phyloP scores from a whole-genome alignment of 2,329 filamentous ascomycete species.

The Ceratocystis cacaofunesta region DNA sequence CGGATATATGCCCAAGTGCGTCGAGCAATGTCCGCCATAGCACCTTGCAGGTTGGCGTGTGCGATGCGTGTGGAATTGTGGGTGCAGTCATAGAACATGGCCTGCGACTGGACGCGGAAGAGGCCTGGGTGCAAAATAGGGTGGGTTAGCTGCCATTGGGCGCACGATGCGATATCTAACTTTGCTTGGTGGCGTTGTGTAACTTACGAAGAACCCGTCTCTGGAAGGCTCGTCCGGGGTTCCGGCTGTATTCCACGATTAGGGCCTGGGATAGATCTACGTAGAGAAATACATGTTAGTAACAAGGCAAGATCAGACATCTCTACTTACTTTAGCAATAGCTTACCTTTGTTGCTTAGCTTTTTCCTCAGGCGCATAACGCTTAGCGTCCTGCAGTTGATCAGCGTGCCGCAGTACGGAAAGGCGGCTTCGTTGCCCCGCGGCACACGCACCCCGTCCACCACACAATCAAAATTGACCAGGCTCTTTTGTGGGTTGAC shows the following conservation, averaged over 20 bases:
- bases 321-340: neutral
- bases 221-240: constrained; percentile 63
- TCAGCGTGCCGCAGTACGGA: constrained; percentile 73
- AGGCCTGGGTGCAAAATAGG: constrained; percentile 30
- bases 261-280: constrained; percentile 48
- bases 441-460: constrained; percentile 39
- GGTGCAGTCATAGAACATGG: constrained; percentile 66
- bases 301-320: neutral
- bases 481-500: constrained; percentile 69
- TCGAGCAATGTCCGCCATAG: constrained; percentile 62
- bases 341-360: constrained; percentile 35
- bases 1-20: constrained; percentile 52
- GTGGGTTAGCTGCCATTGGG: neutral
- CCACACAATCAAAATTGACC: constrained; percentile 59
- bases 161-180: too few relatives aligned
- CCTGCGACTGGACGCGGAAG: constrained; percentile 74
- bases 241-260: constrained; percentile 60
- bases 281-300: neutral
- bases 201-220: constrained; percentile 57
- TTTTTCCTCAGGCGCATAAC: constrained; percentile 53
- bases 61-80: constrained; percentile 60
- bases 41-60: constrained; percentile 57
- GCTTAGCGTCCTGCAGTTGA: constrained; percentile 61
- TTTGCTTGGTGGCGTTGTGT: too few relatives aligned
- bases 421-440: constrained; percentile 39